Percentiles rank a stretch among this genome's conserved stretches.
Conservation (phyloP, 2,329 filamentous ascomycete genomes). For the Talaromyces pinophilus region DNA sequence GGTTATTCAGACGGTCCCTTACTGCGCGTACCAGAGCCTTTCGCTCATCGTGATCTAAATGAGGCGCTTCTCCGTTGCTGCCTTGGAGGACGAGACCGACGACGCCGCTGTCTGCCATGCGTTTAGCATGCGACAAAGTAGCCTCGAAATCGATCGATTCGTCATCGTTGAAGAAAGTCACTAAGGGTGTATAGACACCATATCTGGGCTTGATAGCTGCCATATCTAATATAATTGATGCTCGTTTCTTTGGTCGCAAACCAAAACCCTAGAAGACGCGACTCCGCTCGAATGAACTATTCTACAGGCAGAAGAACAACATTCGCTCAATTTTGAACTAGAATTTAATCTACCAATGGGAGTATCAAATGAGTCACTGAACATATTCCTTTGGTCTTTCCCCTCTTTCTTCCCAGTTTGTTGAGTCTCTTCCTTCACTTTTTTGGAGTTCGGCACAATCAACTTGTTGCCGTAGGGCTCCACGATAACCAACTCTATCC, state of each 20-base stretch:
- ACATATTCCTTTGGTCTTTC: not conserved
- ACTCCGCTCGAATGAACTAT: not conserved
- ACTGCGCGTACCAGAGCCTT: slow-evolving; percentile 52
- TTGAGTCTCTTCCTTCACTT: not conserved
- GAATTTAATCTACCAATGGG: not conserved
- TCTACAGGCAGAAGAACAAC: not conserved
- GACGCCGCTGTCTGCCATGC: slow-evolving; percentile 46
- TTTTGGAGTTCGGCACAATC: not conserved
- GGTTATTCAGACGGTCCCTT: slow-evolving; percentile 35
- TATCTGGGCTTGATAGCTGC: slow-evolving; percentile 22
- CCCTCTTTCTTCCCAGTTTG: not conserved
- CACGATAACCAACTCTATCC: not conserved
- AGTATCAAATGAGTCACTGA: not conserved
- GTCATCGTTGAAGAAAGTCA: slow-evolving; percentile 51
- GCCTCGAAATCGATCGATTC: slow-evolving; percentile 45
- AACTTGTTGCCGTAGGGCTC: not conserved
- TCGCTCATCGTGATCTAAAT: slow-evolving; percentile 54
- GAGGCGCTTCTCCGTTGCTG: slow-evolving; percentile 53
- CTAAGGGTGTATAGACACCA: slow-evolving; percentile 48
- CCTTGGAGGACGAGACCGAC: slow-evolving; percentile 51
- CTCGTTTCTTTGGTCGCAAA: not conserved
- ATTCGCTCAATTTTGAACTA: not conserved
- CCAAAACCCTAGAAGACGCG: not conserved
- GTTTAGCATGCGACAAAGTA: slow-evolving; percentile 46
- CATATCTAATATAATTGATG: not conserved